These are phyloP conservation scores for Tetraselmis chui DNA, from an alignment of 139 green algal species.

Conservation along the genomic window DNA sequence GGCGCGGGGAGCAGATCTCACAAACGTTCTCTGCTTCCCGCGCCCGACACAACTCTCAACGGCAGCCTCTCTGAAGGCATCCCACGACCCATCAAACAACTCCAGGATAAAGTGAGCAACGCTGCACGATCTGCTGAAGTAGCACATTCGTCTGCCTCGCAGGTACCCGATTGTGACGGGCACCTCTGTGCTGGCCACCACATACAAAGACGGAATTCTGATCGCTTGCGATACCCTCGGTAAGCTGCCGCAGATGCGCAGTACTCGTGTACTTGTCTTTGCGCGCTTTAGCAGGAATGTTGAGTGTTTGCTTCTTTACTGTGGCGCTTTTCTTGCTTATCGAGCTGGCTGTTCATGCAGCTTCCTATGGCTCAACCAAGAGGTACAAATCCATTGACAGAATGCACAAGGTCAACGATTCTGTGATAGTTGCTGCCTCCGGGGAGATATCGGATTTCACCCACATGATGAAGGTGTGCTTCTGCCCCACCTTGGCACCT, in stretches of 20 bases:
- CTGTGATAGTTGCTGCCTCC: constrained; percentile 66
- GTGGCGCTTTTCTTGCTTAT: constrained; percentile 5
- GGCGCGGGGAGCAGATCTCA: neutral
- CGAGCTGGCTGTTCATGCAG: constrained; percentile 28
- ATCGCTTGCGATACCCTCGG: constrained; percentile 89
- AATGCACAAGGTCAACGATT: constrained; percentile 68
- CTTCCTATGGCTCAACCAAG: constrained; percentile 92
- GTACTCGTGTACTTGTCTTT: neutral
- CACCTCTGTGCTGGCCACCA: constrained; percentile 87
- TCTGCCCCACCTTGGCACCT: neutral
- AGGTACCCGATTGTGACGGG: constrained; percentile 93
- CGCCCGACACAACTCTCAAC: too few relatives aligned
- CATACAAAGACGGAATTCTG: constrained; percentile 92
- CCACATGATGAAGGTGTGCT: constrained; percentile 60
- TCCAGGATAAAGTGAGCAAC: too few relatives aligned
- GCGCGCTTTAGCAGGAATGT: neutral
- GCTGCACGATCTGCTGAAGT: neutral
- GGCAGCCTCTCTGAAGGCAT: neutral
- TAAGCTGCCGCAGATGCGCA: constrained; percentile 16
- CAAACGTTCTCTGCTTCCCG: neutral
- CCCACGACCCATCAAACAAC: neutral
- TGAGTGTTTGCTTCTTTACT: neutral
- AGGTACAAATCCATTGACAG: constrained; percentile 92
- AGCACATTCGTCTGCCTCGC: constrained; percentile 7
- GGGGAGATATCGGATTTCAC: constrained; percentile 94